Conservation (phyloP, 257 asterid species). For the Jacaranda copaia region DNA sequence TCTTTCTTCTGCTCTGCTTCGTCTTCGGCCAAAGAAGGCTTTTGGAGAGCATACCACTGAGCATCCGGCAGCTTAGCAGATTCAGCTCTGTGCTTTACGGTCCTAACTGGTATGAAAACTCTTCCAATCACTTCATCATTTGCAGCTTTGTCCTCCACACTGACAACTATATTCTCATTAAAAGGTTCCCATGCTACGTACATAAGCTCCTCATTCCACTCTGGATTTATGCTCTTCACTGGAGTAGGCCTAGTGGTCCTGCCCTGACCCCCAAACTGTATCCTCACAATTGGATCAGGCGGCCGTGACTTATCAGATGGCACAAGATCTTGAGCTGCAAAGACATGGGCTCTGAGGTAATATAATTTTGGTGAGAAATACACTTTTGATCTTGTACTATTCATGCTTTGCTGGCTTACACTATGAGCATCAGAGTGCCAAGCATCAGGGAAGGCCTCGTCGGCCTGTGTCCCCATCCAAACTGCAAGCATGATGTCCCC, state of each 20-base stretch:
- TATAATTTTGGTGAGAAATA: slow-evolving; percentile 77
- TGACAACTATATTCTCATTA: slow-evolving; percentile 65
- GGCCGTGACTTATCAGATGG: slow-evolving; percentile 63
- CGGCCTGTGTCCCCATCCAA: slow-evolving; percentile 98
- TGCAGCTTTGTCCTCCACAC: slow-evolving; percentile 62
- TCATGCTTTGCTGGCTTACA: slow-evolving; percentile 61
- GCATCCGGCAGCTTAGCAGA: slow-evolving; percentile 65
- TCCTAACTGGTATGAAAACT: slow-evolving; percentile 61
- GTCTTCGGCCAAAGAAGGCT: slow-evolving; percentile 56
- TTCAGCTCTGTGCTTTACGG: slow-evolving; percentile 58
- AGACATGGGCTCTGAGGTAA: slow-evolving; percentile 76
- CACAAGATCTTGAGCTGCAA: slow-evolving; percentile 82
- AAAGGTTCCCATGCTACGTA: slow-evolving; percentile 85
- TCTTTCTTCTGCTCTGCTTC: slow-evolving; percentile 72
- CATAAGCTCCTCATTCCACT: slow-evolving; percentile 94
- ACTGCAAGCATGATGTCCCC: slow-evolving; percentile 93
- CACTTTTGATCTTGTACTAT: slow-evolving; percentile 76
- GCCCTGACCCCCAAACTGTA: slow-evolving; percentile 70
- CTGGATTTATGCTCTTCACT: slow-evolving; percentile 57
- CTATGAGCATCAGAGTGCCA: slow-evolving; percentile 91
- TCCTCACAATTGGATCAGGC: slow-evolving; percentile 60
- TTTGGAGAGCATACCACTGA: slow-evolving; percentile 69
- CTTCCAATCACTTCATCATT: slow-evolving; percentile 60
- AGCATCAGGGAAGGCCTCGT: slow-evolving; percentile 87
- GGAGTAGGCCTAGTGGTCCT: slow-evolving; percentile 69